Percentiles rank a stretch among this genome's conserved stretches.
Conservation (phyloP, 805 yeast genomes). For the Kurtzmaniella cleridarum region DNA sequence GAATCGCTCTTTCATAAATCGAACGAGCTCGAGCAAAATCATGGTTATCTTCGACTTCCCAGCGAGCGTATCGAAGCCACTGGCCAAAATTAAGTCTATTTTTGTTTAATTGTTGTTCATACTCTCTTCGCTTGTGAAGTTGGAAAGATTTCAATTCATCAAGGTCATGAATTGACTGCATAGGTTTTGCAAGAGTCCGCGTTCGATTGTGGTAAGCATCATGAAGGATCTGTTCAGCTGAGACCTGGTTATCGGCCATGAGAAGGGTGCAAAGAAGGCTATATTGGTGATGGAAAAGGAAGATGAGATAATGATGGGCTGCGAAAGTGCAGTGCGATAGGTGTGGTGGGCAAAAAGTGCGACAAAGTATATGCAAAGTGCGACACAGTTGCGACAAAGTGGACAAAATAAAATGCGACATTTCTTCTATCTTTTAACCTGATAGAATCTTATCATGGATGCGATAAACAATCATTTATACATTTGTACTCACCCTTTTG, state of each 20-base stretch:
- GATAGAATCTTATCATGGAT: too few relatives aligned
- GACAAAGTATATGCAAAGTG: too few relatives aligned
- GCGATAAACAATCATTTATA: too few relatives aligned
- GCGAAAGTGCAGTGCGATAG: too few relatives aligned
- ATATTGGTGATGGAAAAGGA: background rate
- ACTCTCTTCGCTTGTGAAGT: constrained; percentile 71
- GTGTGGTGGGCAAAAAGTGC: too few relatives aligned
- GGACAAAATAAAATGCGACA: too few relatives aligned
- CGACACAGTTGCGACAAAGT: too few relatives aligned
- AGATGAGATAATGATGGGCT: too few relatives aligned
- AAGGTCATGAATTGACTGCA: constrained; percentile 49
- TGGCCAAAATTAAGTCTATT: constrained; percentile 78
- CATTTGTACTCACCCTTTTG: too few relatives aligned
- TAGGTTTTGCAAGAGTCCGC: constrained; percentile 20
- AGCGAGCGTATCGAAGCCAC: constrained; percentile 88
- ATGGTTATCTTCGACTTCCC: constrained; percentile 72
- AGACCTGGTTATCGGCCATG: constrained; percentile 18
- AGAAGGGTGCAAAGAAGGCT: too few relatives aligned
- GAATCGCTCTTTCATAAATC: constrained; percentile 80
- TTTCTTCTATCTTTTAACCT: too few relatives aligned
- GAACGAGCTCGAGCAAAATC: constrained; percentile 80
- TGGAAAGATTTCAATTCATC: constrained; percentile 79
- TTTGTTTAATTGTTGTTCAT: constrained; percentile 79
- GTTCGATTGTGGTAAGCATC: constrained; percentile 27
- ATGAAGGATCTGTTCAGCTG: constrained; percentile 32